Evolutionary conservation across 192 early-diverging fungal genomes (phyloP).

Genomic region (Piromyces finnis): DNA sequence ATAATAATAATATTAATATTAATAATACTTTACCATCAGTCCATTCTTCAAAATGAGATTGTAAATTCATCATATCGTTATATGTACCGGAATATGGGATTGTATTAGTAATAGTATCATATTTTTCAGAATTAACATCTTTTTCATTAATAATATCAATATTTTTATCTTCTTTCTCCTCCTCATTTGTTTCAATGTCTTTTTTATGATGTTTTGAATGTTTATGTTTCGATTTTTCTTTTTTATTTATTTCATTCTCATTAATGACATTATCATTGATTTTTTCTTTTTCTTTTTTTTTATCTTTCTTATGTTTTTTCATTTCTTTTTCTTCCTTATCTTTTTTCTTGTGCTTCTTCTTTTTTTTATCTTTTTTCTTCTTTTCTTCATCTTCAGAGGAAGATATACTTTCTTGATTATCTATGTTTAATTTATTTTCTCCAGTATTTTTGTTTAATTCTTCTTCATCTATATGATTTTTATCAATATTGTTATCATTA

Average conservation of each 20-base stretch:
- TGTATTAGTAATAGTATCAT: neutral
- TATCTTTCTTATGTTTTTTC: neutral
- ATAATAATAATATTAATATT: neutral
- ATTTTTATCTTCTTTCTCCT: neutral
- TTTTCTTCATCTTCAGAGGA: too few relatives aligned
- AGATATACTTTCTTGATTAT: neutral
- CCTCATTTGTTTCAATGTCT: neutral
- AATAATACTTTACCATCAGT: neutral
- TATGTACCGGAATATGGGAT: neutral
- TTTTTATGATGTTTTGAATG: neutral
- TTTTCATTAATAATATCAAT: neutral
- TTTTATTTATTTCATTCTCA: neutral
- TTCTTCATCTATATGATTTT: neutral
- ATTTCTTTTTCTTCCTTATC: neutral
- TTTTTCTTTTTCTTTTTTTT: neutral
- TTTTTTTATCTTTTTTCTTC: neutral
- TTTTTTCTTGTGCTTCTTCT: neutral
- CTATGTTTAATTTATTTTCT: neutral
- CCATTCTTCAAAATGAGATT: neutral
- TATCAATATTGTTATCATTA: too few relatives aligned
- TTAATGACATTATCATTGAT: neutral
- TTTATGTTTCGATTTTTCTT: neutral
- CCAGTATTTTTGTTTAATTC: too few relatives aligned
- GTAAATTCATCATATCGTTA: neutral
- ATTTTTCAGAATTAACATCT: neutral